Conservation (phyloP, 2,329 filamentous ascomycete genomes). For the Colletotrichum sp. region DNA sequence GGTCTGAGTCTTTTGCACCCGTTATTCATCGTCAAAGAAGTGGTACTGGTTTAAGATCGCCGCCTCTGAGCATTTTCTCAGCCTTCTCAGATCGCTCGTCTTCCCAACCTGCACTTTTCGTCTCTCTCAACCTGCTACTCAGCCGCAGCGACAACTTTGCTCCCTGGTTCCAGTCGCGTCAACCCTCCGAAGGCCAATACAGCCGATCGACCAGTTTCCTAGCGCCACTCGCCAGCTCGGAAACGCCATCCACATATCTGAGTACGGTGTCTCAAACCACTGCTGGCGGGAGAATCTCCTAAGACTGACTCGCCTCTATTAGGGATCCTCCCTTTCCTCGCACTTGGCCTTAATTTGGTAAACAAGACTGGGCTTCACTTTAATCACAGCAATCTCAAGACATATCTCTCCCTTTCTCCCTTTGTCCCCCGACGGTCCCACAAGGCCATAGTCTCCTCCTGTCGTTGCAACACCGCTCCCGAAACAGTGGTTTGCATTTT, state of each 20-base stretch:
- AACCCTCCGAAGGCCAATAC: not conserved
- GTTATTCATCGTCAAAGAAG: slow-evolving; percentile 8
- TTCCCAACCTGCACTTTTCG: not conserved
- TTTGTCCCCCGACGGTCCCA: slow-evolving; percentile 15
- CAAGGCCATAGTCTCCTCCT: slow-evolving; percentile 21
- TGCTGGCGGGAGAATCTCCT: slow-evolving; percentile 5
- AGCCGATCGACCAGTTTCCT: not conserved
- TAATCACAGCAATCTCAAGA: slow-evolving; percentile 19
- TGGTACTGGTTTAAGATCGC: slow-evolving; percentile 19
- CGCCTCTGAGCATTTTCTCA: not conserved
- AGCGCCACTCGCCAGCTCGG: slow-evolving; percentile 14
- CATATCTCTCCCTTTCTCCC: slow-evolving; percentile 21
- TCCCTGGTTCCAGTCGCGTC: not conserved
- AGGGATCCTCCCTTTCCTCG: slow-evolving; percentile 16
- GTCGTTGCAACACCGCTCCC: slow-evolving; percentile 23
- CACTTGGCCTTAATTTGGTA: slow-evolving; percentile 1
- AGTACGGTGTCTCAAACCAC: slow-evolving; percentile 19
- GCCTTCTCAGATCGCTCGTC: not conserved
- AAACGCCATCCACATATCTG: slow-evolving; percentile 18
- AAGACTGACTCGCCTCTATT: slow-evolving; percentile 15
- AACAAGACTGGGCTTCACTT: not conserved
- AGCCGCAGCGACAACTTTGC: not conserved
- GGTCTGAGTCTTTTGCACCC: slow-evolving; percentile 1
- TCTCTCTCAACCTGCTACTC: not conserved
- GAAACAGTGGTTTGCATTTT: slow-evolving; percentile 26